A percentile compares a stretch with the other conserved stretches of the same genome.
These are phyloP conservation scores for Lactifluus volemus DNA, from an alignment of 768 basidiomycete genomes.

Conservation along the genomic window DNA sequence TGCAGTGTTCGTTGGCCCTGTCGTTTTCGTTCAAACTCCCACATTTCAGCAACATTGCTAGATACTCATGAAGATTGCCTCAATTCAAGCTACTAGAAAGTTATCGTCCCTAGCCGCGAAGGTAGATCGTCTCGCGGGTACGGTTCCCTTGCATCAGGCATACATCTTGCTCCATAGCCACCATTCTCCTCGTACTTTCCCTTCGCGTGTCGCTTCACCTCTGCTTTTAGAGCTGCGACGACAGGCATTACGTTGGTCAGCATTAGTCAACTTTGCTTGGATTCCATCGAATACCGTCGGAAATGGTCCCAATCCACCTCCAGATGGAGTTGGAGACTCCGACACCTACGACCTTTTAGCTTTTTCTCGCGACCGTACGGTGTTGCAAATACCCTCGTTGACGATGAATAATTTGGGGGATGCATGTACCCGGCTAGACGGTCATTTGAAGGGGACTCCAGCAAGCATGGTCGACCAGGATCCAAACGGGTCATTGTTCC, in stretches of 20 bases:
- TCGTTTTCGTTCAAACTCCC: background rate
- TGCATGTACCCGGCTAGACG: conserved; percentile 29
- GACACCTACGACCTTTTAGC: conserved; percentile 37
- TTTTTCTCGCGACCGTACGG: conserved; percentile 41
- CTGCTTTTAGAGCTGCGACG: conserved; percentile 44
- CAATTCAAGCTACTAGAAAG: background rate
- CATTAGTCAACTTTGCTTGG: conserved; percentile 56
- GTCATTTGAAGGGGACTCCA: conserved; percentile 3
- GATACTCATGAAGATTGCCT: background rate
- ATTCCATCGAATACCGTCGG: conserved; percentile 21
- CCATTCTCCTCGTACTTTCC: conserved; percentile 12
- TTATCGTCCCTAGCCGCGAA: background rate
- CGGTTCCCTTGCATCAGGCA: conserved; percentile 11
- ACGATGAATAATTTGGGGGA: conserved; percentile 43
- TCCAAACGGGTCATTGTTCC: conserved; percentile 28
- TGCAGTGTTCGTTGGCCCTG: background rate
- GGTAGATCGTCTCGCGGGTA: conserved; percentile 8
- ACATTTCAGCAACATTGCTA: background rate
- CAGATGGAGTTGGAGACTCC: conserved; percentile 17
- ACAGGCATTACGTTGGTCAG: conserved; percentile 39
- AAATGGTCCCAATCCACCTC: conserved; percentile 20
- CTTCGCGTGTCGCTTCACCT: conserved; percentile 21
- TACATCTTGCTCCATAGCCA: conserved; percentile 14
- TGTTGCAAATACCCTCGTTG: conserved; percentile 41
- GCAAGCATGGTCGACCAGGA: background rate